Percentiles rank a stretch among this genome's conserved stretches.
phyloP scores from a whole-genome alignment of 768 basidiomycete genomes.

The Tricholoma terreum region DNA sequence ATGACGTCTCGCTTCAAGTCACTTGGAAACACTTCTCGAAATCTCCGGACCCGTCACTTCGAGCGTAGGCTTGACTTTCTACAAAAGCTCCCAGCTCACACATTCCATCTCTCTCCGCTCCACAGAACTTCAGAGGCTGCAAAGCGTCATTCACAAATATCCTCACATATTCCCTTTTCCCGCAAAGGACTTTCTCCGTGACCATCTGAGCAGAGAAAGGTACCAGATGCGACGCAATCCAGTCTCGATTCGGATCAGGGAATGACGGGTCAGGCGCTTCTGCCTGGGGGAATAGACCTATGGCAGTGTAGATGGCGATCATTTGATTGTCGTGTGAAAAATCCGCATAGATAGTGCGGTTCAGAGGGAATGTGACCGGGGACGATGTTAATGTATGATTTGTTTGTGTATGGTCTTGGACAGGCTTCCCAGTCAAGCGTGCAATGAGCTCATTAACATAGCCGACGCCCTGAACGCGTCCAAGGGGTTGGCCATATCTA shows the following conservation, averaged over 20 bases:
- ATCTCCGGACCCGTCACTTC: conserved; percentile 66
- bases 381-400: conserved; percentile 68
- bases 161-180: conserved; percentile 52
- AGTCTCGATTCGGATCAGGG: conserved; percentile 38
- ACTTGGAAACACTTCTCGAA: conserved; percentile 60
- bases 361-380: conserved; percentile 67
- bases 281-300: conserved; percentile 48
- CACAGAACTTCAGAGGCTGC: conserved; percentile 62
- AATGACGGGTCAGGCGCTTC: conserved; percentile 29
- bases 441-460: conserved; percentile 89
- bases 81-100: conserved; percentile 68
- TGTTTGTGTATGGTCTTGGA: conserved; percentile 69
- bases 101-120: conserved; percentile 48
- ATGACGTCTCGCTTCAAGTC: not conserved
- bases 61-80: conserved; percentile 66
- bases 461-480: conserved; percentile 79
- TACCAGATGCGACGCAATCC: conserved; percentile 58
- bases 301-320: conserved; percentile 69
- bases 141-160: conserved; percentile 78
- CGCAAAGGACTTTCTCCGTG: conserved; percentile 63
- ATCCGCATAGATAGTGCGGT: conserved; percentile 66
- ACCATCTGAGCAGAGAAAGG: conserved; percentile 78
- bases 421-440: conserved; percentile 62
- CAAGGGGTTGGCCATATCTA: conserved; percentile 67
- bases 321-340: conserved; percentile 88